phyloP scores from a whole-genome alignment of 1,284 basidiomycete genomes.

The Rhodotorula sp. region DNA sequence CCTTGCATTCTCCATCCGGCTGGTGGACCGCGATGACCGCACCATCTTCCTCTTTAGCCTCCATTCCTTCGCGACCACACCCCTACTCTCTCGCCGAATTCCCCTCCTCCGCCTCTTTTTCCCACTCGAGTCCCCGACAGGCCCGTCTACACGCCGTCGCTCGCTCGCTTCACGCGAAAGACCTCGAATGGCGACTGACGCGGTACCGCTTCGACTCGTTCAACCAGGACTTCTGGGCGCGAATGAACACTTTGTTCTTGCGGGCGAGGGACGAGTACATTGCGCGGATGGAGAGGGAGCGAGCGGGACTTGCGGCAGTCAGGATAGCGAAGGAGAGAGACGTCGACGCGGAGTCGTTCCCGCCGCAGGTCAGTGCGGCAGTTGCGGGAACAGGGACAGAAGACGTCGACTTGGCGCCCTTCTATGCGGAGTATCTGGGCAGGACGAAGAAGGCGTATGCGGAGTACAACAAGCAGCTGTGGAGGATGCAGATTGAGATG shows the following conservation, averaged over 20 bases:
- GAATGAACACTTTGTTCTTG: conserved; percentile 40
- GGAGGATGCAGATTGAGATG: conserved; percentile 32
- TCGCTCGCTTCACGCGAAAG: conserved; percentile 33
- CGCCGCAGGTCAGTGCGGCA: conserved; percentile 2
- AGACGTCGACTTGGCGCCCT: conserved; percentile 36
- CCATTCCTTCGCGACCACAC: conserved; percentile 22
- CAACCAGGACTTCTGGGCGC: conserved; percentile 44
- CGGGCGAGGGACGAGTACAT: conserved; percentile 21
- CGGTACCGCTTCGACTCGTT: conserved; percentile 42
- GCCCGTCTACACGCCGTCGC: conserved; percentile 11
- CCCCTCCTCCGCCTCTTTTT: conserved; percentile 18
- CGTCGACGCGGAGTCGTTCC: conserved; percentile 6
- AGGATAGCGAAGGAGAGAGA: conserved; percentile 5
- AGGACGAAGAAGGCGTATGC: conserved; percentile 35
- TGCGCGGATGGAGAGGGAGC: not conserved
- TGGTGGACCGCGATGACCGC: not conserved
- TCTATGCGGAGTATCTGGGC: conserved; percentile 35
- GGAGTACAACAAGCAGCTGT: conserved; percentile 36
- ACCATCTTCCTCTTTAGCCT: conserved; percentile 1
- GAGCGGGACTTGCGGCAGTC: too few relatives aligned
- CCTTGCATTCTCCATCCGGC: conserved; percentile 8
- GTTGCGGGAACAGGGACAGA: not conserved
- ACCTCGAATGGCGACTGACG: conserved; percentile 44
- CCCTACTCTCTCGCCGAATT: conserved; percentile 46
- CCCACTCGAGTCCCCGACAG: not conserved